Evolutionary conservation across 805 yeast genomes (phyloP).

Genomic region (Myxozyma neglecta): DNA sequence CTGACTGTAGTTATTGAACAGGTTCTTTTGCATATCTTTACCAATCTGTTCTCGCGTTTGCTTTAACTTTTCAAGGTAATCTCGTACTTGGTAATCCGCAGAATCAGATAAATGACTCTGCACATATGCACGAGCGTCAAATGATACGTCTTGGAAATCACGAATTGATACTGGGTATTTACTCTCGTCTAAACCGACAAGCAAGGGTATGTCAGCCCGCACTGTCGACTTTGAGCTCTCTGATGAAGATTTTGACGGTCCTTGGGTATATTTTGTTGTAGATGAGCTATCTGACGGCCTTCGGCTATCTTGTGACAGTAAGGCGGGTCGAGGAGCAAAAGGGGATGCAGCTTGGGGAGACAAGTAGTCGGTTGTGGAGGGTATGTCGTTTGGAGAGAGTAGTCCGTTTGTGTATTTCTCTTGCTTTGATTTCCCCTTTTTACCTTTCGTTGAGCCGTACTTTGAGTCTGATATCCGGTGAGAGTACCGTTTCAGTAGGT

Average conservation of each 20-base stretch:
- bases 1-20: conserved; percentile 28
- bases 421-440: conserved; percentile 8
- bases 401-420: conserved; percentile 14
- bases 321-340: background rate
- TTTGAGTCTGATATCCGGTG: conserved; percentile 5
- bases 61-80: conserved; percentile 22
- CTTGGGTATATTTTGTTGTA: background rate
- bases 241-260: background rate
- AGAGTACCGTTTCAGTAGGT: conserved; percentile 28
- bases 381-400: conserved; percentile 8
- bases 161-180: conserved; percentile 19
- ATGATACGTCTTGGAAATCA: conserved; percentile 15
- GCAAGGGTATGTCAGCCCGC: conserved; percentile 3
- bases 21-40: conserved; percentile 28
- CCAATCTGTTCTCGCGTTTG: conserved; percentile 19
- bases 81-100: conserved; percentile 27
- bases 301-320: background rate
- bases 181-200: conserved; percentile 19
- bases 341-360: background rate
- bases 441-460: background rate
- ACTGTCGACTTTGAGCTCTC: background rate
- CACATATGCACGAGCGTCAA: conserved; percentile 10
- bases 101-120: conserved; percentile 11
- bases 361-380: background rate
- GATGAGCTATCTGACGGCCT: background rate